Evolutionary conservation across 208 protist species (phyloP).

Genomic region (Polymyxa betae): DNA sequence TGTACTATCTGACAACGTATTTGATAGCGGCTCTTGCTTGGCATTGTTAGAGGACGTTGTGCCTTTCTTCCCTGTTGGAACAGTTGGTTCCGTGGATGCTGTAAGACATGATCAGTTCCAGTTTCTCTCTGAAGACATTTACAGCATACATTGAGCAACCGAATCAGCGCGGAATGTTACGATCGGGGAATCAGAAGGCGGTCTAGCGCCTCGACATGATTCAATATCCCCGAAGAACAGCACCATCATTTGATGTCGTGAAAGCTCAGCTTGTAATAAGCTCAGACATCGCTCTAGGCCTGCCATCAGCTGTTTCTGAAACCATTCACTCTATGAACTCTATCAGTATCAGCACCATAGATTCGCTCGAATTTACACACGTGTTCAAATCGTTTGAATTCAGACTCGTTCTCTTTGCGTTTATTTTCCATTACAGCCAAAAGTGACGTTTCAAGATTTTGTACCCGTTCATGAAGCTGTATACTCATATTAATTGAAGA

Average conservation of each 20-base stretch:
- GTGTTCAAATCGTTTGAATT: background rate
- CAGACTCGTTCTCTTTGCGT: background rate
- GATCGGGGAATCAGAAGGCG: background rate
- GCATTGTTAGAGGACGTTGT: no score
- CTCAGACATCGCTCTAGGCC: background rate
- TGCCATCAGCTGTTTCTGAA: background rate
- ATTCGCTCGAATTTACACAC: background rate
- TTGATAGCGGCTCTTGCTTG: no score
- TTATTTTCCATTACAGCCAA: background rate
- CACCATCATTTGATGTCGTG: background rate
- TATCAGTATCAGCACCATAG: background rate
- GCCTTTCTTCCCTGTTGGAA: no score
- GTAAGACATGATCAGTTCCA: no score
- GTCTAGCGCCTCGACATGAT: background rate
- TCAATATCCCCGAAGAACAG: slow-evolving; percentile 14
- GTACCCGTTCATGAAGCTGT: slow-evolving; percentile 14
- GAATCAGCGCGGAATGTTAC: background rate
- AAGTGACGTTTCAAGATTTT: background rate
- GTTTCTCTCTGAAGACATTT: no score
- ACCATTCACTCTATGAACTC: background rate
- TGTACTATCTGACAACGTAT: no score
- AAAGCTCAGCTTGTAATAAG: slow-evolving; percentile 6
- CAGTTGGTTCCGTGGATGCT: no score
- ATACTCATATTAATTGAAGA: background rate
- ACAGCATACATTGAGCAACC: no score